Evolutionary conservation across 768 basidiomycete species (phyloP).

Genomic region (Mycena polygramma): DNA sequence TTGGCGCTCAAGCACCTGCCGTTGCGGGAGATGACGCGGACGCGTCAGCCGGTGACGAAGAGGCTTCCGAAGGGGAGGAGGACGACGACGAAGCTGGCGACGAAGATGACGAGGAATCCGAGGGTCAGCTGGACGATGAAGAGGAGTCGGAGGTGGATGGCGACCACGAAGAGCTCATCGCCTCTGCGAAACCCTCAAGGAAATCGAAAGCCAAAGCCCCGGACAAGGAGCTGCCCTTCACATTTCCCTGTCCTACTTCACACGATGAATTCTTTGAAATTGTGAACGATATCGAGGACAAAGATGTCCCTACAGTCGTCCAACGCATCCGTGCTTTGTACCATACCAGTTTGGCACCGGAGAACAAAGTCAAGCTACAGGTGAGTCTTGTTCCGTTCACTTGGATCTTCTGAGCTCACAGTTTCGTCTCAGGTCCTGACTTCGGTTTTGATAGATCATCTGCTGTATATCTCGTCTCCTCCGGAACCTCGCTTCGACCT

Average conservation of each 20-base stretch:
- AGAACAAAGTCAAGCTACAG: constrained; percentile 94
- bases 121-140: constrained; percentile 48
- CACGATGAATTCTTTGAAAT: constrained; percentile 95
- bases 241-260: constrained; percentile 87
- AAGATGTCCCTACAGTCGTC: constrained; percentile 83
- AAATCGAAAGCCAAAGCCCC: constrained; percentile 50
- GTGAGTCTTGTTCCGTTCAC: constrained; percentile 54
- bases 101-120: constrained; percentile 58
- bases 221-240: constrained; percentile 85
- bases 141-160: constrained; percentile 55
- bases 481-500: constrained; percentile 71
- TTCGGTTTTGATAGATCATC: constrained; percentile 88
- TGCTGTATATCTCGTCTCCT: constrained; percentile 79
- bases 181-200: constrained; percentile 44
- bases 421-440: constrained; percentile 68
- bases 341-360: constrained; percentile 92
- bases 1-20: constrained; percentile 47
- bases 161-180: constrained; percentile 60
- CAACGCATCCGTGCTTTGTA: constrained; percentile 92
- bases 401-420: constrained; percentile 10
- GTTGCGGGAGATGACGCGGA: constrained; percentile 49
- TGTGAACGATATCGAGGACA: constrained; percentile 75
- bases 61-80: constrained; percentile 53
- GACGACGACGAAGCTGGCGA: constrained; percentile 35
- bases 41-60: constrained; percentile 49